These are phyloP conservation scores for Plasmopara halstedii DNA, from an alignment of 352 stramenopile genomes.

Conservation along the genomic window DNA sequence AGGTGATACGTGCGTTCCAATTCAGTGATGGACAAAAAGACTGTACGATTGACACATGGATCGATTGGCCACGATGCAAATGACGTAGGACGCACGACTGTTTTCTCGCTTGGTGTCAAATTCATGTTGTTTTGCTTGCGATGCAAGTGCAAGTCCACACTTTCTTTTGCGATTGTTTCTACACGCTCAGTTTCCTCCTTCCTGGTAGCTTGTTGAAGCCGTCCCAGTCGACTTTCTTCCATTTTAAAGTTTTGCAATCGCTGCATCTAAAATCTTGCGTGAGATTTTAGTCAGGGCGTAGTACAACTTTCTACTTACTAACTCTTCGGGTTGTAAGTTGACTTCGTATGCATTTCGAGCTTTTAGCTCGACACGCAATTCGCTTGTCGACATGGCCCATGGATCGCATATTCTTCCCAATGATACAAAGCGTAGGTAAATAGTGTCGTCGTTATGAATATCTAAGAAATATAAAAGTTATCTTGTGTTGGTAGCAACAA, in stretches of 20 bases:
- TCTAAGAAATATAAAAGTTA: constrained; percentile 20
- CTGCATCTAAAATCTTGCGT: constrained; percentile 34
- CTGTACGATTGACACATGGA: constrained; percentile 42
- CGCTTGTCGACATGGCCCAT: constrained; percentile 73
- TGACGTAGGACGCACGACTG: constrained; percentile 30
- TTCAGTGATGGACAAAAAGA: constrained; percentile 67
- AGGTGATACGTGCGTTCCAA: constrained; percentile 53
- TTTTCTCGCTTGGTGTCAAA: constrained; percentile 11
- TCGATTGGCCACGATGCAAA: constrained; percentile 45
- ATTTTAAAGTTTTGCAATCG: constrained; percentile 45
- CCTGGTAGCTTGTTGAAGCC: constrained; percentile 54
- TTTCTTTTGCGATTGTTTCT: constrained; percentile 48
- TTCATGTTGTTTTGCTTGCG: constrained; percentile 10
- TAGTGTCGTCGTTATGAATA: constrained; percentile 57
- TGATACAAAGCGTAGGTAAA: constrained; percentile 61
- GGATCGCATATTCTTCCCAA: constrained; percentile 58
- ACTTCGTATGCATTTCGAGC: constrained; percentile 47
- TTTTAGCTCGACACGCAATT: constrained; percentile 52
- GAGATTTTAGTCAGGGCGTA: too few species aligned
- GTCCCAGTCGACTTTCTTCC: constrained; percentile 57
- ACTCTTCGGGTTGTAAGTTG: constrained; percentile 57
- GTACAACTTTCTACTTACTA: constrained; percentile 27
- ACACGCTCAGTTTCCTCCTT: constrained; percentile 43
- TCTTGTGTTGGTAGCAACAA: too few species aligned
- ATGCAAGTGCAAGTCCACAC: constrained; percentile 23